Evolutionary conservation across 495 filamentous ascomycete species (phyloP).

Genomic region (Podospora sp.): DNA sequence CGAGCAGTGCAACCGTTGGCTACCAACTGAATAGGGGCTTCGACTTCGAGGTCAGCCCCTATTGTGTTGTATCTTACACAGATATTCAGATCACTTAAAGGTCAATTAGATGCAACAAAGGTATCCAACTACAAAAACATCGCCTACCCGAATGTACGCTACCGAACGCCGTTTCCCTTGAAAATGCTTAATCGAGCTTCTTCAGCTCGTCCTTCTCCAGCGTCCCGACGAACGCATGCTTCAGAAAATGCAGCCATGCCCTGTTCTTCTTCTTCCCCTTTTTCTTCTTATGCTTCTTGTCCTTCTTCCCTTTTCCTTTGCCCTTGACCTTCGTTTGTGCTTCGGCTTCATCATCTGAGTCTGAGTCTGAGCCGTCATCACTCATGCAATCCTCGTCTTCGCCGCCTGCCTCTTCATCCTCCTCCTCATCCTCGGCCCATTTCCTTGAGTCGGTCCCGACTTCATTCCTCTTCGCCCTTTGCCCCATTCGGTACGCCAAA

Average conservation of each 20-base stretch:
- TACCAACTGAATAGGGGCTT: background rate
- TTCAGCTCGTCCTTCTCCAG: conserved; percentile 62
- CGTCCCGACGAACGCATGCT: conserved; percentile 77
- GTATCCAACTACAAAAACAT: conserved; percentile 1
- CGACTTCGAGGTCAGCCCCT: background rate
- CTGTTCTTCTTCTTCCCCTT: conserved; percentile 53
- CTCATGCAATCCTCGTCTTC: conserved; percentile 26
- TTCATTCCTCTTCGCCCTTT: conserved; percentile 35
- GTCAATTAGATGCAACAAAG: background rate
- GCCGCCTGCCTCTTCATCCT: conserved; percentile 18
- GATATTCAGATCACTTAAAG: background rate
- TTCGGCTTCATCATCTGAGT: conserved; percentile 7
- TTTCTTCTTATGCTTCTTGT: conserved; percentile 33
- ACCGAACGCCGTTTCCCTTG: background rate
- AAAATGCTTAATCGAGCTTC: conserved; percentile 32
- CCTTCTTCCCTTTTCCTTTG: conserved; percentile 20
- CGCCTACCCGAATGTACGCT: background rate
- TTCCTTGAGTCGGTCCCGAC: conserved; percentile 15
- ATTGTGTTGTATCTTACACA: background rate
- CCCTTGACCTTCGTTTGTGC: conserved; percentile 30
- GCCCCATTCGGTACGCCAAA: conserved; percentile 76
- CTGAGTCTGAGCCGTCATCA: too few species aligned
- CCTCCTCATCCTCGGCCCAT: conserved; percentile 18
- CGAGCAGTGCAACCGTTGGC: background rate
- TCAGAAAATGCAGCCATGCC: conserved; percentile 75